phyloP scores from a whole-genome alignment of 225 moss, liverwort and hornwort genomes.

The Marchantia polymorpha region DNA sequence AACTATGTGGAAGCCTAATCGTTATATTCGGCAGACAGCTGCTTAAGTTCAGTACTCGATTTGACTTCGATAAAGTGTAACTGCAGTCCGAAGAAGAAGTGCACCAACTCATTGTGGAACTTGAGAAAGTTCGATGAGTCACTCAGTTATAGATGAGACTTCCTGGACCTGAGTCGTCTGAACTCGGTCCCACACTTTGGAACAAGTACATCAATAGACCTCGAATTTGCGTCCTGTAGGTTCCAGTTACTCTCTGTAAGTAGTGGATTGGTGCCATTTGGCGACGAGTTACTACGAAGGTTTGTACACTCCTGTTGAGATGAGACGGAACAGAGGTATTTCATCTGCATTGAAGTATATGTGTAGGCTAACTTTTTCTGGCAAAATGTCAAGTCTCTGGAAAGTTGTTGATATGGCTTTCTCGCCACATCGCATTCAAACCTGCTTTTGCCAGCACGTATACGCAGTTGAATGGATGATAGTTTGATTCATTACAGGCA shows the following conservation, averaged over 20 bases:
- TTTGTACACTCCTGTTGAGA: neutral
- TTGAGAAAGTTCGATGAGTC: neutral
- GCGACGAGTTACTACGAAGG: neutral
- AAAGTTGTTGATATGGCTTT: too few relatives aligned
- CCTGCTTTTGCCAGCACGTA: too few relatives aligned
- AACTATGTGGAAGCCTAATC: too few relatives aligned
- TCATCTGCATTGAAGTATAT: too few relatives aligned
- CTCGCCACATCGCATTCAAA: too few relatives aligned
- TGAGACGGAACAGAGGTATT: too few relatives aligned
- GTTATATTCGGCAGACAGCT: neutral
- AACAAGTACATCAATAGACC: neutral
- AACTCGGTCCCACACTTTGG: neutral
- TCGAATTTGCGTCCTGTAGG: neutral
- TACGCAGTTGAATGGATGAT: too few relatives aligned
- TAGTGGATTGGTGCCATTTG: neutral
- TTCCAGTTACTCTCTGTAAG: neutral
- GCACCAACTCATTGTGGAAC: neutral
- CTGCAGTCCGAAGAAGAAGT: neutral
- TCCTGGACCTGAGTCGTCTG: neutral
- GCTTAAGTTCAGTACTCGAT: neutral
- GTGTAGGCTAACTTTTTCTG: too few relatives aligned
- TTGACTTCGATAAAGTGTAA: too few relatives aligned
- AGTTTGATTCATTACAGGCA: too few relatives aligned
- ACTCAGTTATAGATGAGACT: neutral
- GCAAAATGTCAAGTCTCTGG: too few relatives aligned